Evolutionary conservation across 2,329 filamentous ascomycete genomes (phyloP).

Genomic region (Trichoderma endophyticum): DNA sequence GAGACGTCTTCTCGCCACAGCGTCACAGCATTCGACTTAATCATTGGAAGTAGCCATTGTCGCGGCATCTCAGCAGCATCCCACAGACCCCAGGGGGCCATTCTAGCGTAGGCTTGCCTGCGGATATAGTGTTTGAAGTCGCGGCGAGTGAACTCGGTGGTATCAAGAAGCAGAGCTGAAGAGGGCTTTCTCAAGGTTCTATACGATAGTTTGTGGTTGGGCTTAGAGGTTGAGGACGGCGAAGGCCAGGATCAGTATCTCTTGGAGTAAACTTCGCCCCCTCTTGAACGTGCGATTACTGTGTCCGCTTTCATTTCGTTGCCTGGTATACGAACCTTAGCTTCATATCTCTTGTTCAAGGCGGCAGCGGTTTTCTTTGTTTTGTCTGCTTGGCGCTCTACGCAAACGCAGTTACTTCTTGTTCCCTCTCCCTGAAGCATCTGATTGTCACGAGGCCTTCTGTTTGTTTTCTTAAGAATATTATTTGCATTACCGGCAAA

Average conservation of each 20-base stretch:
- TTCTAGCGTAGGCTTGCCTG: slow-evolving; percentile 13
- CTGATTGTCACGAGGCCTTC: neutral
- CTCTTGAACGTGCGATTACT: slow-evolving; percentile 26
- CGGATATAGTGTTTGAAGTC: slow-evolving; percentile 17
- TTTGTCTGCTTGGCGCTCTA: neutral
- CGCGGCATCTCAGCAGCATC: neutral
- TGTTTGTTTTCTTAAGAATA: slow-evolving; percentile 6
- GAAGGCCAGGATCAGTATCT: slow-evolving; percentile 24
- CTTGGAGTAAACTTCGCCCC: slow-evolving; percentile 32
- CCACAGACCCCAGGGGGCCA: neutral
- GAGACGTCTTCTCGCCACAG: neutral
- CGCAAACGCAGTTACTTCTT: neutral
- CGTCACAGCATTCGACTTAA: neutral
- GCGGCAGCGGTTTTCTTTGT: slow-evolving; percentile 4
- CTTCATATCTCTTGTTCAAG: neutral
- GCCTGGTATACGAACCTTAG: neutral
- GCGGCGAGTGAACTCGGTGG: slow-evolving; percentile 11
- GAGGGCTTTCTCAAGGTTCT: slow-evolving; percentile 24
- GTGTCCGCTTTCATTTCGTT: slow-evolving; percentile 21
- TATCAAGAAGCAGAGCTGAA: slow-evolving; percentile 24
- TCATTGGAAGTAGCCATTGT: neutral
- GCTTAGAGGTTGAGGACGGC: slow-evolving; percentile 25
- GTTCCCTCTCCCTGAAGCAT: neutral
- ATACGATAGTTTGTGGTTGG: slow-evolving; percentile 26
- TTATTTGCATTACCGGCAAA: slow-evolving; percentile 9